Conservation (phyloP, 2,329 filamentous ascomycete genomes). For the Lomentospora prolificans region DNA sequence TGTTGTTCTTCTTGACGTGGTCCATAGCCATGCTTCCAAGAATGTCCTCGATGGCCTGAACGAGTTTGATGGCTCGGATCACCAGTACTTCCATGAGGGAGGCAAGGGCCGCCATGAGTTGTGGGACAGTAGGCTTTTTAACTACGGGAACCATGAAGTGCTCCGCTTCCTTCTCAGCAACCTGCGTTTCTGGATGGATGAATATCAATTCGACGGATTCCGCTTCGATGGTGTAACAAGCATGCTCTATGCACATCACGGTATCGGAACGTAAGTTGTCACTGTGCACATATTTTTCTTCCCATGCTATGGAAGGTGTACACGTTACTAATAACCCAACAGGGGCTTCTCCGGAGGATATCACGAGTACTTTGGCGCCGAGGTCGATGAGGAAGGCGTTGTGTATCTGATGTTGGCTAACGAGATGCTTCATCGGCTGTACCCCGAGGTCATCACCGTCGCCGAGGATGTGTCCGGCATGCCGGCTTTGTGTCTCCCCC, state of each 20-base stretch:
- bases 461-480: slow-evolving; percentile 98
- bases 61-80: slow-evolving; percentile 89
- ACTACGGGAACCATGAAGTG: slow-evolving; percentile 92
- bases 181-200: slow-evolving; percentile 97
- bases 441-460: slow-evolving; percentile 80
- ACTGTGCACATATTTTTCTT: neutral
- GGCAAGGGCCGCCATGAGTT: slow-evolving; percentile 77
- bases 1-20: slow-evolving; percentile 84
- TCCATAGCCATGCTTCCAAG: slow-evolving; percentile 96
- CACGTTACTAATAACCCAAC: slow-evolving; percentile 14
- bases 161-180: slow-evolving; percentile 94
- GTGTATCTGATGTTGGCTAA: slow-evolving; percentile 96
- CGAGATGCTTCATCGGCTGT: slow-evolving; percentile 85
- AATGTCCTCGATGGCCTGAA: slow-evolving; percentile 94
- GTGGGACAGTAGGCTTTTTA: slow-evolving; percentile 96
- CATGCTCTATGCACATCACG: slow-evolving; percentile 94
- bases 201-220: slow-evolving; percentile 94
- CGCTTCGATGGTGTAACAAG: slow-evolving; percentile 96
- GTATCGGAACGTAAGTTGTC: slow-evolving; percentile 77
- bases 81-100: slow-evolving; percentile 91
- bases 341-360: slow-evolving; percentile 96
- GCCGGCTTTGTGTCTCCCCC: slow-evolving; percentile 84
- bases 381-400: slow-evolving; percentile 86
- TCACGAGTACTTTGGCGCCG: slow-evolving; percentile 89
- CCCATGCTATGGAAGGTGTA: too few relatives aligned